Evolutionary conservation across 352 stramenopile genomes (phyloP), one percentile per base, ranked within the genome.

Genomic region (Phytopythium mirpurense): DNA sequence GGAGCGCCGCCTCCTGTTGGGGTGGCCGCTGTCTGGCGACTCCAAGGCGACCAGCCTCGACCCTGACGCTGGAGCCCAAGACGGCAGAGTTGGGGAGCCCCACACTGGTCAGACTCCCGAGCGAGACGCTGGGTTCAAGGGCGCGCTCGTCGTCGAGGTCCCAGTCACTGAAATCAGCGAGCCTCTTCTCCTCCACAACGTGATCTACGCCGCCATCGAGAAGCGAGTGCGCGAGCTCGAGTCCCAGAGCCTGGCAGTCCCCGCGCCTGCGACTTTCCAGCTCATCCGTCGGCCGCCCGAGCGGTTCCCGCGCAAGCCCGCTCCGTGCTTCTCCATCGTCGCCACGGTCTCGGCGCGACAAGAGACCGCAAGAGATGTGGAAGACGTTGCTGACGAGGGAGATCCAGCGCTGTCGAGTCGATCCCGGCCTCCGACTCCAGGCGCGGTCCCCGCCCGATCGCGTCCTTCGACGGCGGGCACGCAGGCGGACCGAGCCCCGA

Each of bases 231-330:
- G 73, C 11, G 81, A 92, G 49, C 51, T 92, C 8, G 79, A 88
- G 27, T 63, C 68, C 5, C 85, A 63, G 27, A 65, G 88, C 40
- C 60, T 96, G 2, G 44, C 57, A 0, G 57, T 96, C n/a, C 87
- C 84, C 18, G 35, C 54, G 0, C 32, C 87, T 36, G 63, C 65
- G n/a, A 88, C 84, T 46, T 83, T 77, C 44, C 87, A 96, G 56
- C 65, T 96, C 23, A 54, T 97, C n/a, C 77, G 74, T 34, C 67
- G 76, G 12, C 86, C 88, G 10, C 65, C 65, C 1, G 71, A 86
- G 29, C 74, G 87, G 0, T 86, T 85, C 51, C 44, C 78, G 8
- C 70, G 85, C 1, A 80, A 87, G 35, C 63, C 72, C 4, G 57
- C 92, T 1, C 49, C 70, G 36, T 70, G 62, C 14, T 93, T 97